Percentiles rank a stretch among this genome's conserved stretches.
phyloP scores from a whole-genome alignment of 2,329 filamentous ascomycete species.

The Neonectria neomacrospora region DNA sequence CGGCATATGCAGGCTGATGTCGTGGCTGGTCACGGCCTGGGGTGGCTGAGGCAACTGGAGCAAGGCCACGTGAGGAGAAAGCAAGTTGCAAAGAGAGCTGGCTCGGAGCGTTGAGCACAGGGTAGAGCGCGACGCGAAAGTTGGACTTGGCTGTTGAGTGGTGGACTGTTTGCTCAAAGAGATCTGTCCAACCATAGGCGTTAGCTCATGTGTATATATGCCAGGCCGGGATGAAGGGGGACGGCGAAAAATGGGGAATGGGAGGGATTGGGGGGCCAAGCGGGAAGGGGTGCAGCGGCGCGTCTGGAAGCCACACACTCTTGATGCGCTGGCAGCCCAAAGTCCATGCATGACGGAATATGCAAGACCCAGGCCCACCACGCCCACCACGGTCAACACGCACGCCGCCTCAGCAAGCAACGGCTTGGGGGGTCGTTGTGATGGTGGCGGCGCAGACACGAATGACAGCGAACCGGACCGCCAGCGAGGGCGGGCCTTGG shows the following conservation, averaged over 20 bases:
- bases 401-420: constrained; percentile 30
- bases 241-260: constrained; percentile 39
- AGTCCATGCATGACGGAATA: constrained; percentile 68
- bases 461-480: constrained; percentile 24
- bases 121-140: constrained; percentile 37
- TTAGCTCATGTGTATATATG: constrained; percentile 50
- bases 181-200: constrained; percentile 52
- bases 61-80: constrained; percentile 57
- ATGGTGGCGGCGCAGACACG: constrained; percentile 29
- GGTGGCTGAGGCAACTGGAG: constrained; percentile 48
- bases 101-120: constrained; percentile 24
- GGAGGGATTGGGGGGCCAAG: constrained; percentile 36
- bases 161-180: constrained; percentile 41
- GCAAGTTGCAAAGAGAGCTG: constrained; percentile 20
- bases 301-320: constrained; percentile 47
- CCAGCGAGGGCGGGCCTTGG: constrained; percentile 16
- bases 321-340: constrained; percentile 52
- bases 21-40: constrained; percentile 50
- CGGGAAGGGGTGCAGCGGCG: constrained; percentile 43
- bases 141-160: constrained; percentile 40
- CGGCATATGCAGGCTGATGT: constrained; percentile 70
- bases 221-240: constrained; percentile 39
- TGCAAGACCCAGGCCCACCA: constrained; percentile 54
- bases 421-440: constrained; percentile 15
- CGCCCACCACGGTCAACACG: constrained; percentile 38